Percentiles rank a stretch among this genome's conserved stretches.
Evolutionary conservation across 305 asterid genomes (phyloP).

Genomic region (Fraxinus ornus): DNA sequence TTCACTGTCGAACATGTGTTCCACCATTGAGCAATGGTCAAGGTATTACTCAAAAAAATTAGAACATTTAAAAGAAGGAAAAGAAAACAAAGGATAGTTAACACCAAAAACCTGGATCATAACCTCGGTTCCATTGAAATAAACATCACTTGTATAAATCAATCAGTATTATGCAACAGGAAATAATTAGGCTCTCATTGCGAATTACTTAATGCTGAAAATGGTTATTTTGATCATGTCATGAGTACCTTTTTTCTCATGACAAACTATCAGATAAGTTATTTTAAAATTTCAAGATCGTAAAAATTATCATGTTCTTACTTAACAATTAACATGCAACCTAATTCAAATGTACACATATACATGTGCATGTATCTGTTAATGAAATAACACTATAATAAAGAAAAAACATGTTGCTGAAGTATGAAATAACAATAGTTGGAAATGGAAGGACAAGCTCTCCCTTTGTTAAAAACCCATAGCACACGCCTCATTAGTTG

Average conservation of each 20-base stretch:
- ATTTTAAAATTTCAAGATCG: neutral
- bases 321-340: neutral
- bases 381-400: neutral
- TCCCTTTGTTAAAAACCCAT: neutral
- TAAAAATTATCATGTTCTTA: too few relatives aligned
- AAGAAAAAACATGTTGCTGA: neutral
- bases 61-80: neutral
- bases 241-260: neutral
- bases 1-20: neutral
- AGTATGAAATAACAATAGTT: neutral
- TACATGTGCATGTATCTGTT: neutral
- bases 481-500: neutral
- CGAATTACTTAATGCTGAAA: neutral
- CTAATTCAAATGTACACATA: neutral
- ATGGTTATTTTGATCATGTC: neutral
- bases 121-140: neutral
- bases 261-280: neutral
- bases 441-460: neutral
- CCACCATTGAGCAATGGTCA: neutral
- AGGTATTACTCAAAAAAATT: neutral
- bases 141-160: neutral
- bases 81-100: neutral
- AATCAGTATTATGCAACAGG: neutral
- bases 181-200: neutral
- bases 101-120: neutral